Conservation (phyloP, 129 eudicot species). For the Flaveria bidentis region DNA sequence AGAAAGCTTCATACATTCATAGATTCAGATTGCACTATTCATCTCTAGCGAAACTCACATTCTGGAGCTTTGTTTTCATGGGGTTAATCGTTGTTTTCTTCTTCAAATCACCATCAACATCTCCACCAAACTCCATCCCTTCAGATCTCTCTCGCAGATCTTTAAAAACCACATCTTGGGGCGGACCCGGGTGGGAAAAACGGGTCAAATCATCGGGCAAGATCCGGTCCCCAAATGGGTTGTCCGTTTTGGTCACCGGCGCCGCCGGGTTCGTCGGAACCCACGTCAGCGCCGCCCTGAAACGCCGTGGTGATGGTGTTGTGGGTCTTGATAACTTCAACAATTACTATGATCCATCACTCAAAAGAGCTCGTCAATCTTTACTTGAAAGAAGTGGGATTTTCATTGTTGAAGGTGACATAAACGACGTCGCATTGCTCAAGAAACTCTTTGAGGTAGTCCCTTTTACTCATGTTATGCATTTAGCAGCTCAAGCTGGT, state of each 20-base stretch:
- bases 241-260: slow-evolving; percentile 82
- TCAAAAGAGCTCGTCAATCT: slow-evolving; percentile 69
- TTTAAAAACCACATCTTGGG: slow-evolving; percentile 61
- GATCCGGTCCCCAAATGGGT: slow-evolving; percentile 55
- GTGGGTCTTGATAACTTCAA: slow-evolving; percentile 76
- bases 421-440: slow-evolving; percentile 60
- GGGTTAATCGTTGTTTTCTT: slow-evolving; percentile 59
- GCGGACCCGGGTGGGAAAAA: slow-evolving; percentile 70
- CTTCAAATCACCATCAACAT: slow-evolving; percentile 54
- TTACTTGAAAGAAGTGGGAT: slow-evolving; percentile 66
- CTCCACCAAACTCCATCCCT: slow-evolving; percentile 34
- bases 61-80: slow-evolving; percentile 71
- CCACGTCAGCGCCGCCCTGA: slow-evolving; percentile 76
- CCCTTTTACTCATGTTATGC: slow-evolving; percentile 84
- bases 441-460: slow-evolving; percentile 64
- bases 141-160: slow-evolving; percentile 75
- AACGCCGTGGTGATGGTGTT: slow-evolving; percentile 84
- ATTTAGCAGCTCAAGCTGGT: slow-evolving; percentile 92
- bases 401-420: slow-evolving; percentile 84
- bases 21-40: slow-evolving; percentile 52
- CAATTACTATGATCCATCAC: slow-evolving; percentile 68
- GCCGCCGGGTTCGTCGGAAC: slow-evolving; percentile 95
- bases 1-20: slow-evolving; percentile 54
- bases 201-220: slow-evolving; percentile 64
- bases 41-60: slow-evolving; percentile 68